phyloP scores from a whole-genome alignment of 2,329 filamentous ascomycete species.

The Pseudonectria buxi region DNA sequence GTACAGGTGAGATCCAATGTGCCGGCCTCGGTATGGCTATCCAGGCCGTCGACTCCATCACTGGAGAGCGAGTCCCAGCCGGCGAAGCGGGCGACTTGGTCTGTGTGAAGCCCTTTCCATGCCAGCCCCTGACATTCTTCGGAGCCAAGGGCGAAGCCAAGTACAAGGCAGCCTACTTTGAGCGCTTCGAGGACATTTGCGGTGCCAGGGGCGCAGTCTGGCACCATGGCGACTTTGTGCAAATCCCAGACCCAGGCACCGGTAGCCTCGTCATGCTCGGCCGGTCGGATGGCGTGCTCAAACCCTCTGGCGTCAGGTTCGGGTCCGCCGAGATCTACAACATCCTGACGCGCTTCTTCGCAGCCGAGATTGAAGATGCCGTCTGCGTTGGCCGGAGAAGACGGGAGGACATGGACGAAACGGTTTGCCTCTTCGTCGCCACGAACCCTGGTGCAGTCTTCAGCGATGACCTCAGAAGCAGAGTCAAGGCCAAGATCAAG shows the following conservation, averaged over 20 bases:
- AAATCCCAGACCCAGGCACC: constrained; percentile 56
- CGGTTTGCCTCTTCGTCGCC: constrained; percentile 82
- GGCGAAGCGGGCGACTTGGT: constrained; percentile 81
- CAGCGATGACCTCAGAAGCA: constrained; percentile 49
- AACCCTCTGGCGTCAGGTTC: constrained; percentile 86
- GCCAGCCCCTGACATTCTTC: constrained; percentile 87
- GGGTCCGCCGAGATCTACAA: constrained; percentile 96
- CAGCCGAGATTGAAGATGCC: constrained; percentile 71
- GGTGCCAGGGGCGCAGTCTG: constrained; percentile 49
- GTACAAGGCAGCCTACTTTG: constrained; percentile 82
- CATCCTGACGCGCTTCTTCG: constrained; percentile 78
- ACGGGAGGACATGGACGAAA: constrained; percentile 69
- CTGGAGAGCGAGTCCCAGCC: constrained; percentile 47
- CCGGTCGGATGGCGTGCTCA: constrained; percentile 85
- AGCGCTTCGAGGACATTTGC: constrained; percentile 56
- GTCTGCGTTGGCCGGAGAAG: constrained; percentile 77
- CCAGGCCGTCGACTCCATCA: constrained; percentile 49
- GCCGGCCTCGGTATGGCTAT: constrained; percentile 76
- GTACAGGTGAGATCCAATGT: constrained; percentile 69
- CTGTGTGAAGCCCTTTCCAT: constrained; percentile 79
- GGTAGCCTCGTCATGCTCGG: constrained; percentile 86
- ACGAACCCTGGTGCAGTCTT: constrained; percentile 56
- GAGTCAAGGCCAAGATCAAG: constrained; percentile 63
- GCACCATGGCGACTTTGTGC: constrained; percentile 93
- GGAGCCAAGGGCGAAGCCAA: constrained; percentile 58